Percentiles rank a stretch among this genome's conserved stretches.
Conservation (phyloP, 2,329 filamentous ascomycete species). For the Monosporascus ibericus region DNA sequence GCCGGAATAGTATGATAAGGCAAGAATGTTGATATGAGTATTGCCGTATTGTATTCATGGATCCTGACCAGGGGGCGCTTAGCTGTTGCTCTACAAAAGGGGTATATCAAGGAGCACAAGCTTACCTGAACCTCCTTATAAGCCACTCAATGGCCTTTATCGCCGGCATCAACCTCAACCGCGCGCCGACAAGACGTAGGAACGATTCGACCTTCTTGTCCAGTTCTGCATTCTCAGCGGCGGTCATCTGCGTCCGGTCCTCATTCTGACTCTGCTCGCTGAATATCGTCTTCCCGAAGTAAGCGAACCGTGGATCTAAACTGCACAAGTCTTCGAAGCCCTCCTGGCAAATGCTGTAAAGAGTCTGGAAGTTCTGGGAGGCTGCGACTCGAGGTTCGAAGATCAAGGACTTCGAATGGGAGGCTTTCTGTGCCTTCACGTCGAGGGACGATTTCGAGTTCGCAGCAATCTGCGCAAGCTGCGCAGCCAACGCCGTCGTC, state of each 20-base stretch:
- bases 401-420: slow-evolving; percentile 90
- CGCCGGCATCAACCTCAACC: slow-evolving; percentile 76
- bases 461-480: slow-evolving; percentile 86
- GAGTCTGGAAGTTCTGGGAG: slow-evolving; percentile 81
- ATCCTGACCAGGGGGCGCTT: slow-evolving; percentile 48
- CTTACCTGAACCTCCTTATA: slow-evolving; percentile 78
- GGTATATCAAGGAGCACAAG: slow-evolving; percentile 1
- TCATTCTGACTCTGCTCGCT: slow-evolving; percentile 87
- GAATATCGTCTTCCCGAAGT: slow-evolving; percentile 76
- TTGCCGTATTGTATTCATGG: slow-evolving; percentile 82
- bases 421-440: slow-evolving; percentile 84
- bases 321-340: slow-evolving; percentile 89
- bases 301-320: slow-evolving; percentile 71
- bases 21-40: slow-evolving; percentile 77
- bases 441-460: slow-evolving; percentile 88
- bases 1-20: slow-evolving; percentile 85
- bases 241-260: slow-evolving; percentile 79
- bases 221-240: slow-evolving; percentile 74
- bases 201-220: slow-evolving; percentile 76
- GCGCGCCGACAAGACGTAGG: slow-evolving; percentile 69
- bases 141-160: slow-evolving; percentile 95
- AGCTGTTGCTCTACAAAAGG: slow-evolving; percentile 1
- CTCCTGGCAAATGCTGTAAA: slow-evolving; percentile 81
- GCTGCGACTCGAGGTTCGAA: slow-evolving; percentile 83
- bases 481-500: slow-evolving; percentile 83